Percentiles rank a stretch among this genome's conserved stretches.
These are phyloP conservation scores for Agaricales sp. DNA, from an alignment of 1,284 basidiomycete genomes.

Conservation along the genomic window DNA sequence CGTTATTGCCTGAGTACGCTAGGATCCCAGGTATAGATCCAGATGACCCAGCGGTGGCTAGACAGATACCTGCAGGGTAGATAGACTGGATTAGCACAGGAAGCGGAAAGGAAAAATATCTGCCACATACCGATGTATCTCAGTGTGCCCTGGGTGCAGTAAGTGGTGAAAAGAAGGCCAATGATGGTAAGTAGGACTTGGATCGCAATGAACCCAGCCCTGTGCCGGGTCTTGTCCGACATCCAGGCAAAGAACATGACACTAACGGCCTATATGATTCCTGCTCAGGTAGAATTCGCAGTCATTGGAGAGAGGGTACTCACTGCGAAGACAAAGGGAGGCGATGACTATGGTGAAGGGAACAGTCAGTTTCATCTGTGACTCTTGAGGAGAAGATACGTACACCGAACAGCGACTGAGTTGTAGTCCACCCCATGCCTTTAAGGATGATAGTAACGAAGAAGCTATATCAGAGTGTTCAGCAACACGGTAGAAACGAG, in stretches of 20 bases:
- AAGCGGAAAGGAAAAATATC: not conserved
- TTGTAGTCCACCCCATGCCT: constrained; percentile 10
- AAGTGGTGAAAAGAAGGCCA: constrained; percentile 6
- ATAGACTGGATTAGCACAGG: no score
- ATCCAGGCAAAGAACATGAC: constrained; percentile 8
- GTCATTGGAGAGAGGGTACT: constrained; percentile 1
- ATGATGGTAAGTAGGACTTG: constrained; percentile 8
- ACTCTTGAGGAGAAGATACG: not conserved
- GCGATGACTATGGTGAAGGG: not conserved
- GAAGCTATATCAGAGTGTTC: constrained; percentile 4
- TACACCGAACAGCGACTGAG: constrained; percentile 9
- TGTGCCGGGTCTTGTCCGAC: constrained; percentile 7
- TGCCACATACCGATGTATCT: constrained; percentile 8
- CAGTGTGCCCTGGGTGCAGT: constrained; percentile 1
- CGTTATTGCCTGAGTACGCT: constrained; percentile 33
- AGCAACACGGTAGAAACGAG: not conserved
- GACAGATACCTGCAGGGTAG: constrained; percentile 25
- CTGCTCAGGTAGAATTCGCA: not conserved
- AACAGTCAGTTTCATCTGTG: not conserved
- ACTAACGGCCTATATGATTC: constrained; percentile 3
- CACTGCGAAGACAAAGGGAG: constrained; percentile 10
- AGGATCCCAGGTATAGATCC: constrained; percentile 30
- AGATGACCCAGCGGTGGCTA: constrained; percentile 28
- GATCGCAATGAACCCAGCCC: constrained; percentile 8
- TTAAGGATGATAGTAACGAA: constrained; percentile 9